Evolutionary conservation across 2,329 filamentous ascomycete species (phyloP).

Genomic region (Arachnopeziza araneosa): DNA sequence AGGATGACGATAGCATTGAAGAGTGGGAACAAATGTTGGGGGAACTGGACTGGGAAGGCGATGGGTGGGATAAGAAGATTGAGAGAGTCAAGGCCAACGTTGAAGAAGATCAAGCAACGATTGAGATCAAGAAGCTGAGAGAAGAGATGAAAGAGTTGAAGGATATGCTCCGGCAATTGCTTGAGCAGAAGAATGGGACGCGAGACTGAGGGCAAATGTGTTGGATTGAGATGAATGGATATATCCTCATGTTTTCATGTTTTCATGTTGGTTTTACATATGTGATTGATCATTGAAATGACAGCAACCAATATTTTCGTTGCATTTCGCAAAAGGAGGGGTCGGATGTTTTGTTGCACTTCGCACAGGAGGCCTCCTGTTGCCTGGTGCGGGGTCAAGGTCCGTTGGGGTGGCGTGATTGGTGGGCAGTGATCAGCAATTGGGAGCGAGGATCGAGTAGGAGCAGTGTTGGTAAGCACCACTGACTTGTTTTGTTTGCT

Average conservation of each 20-base stretch:
- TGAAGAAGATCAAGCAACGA: slow-evolving; percentile 68
- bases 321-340: background rate
- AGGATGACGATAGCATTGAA: slow-evolving; percentile 81
- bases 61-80: slow-evolving; percentile 82
- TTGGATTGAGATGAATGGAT: too few species aligned
- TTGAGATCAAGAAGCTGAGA: slow-evolving; percentile 58
- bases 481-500: too few species aligned
- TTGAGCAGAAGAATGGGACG: slow-evolving; percentile 14
- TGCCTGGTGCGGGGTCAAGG: background rate
- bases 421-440: background rate
- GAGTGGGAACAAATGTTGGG: slow-evolving; percentile 85
- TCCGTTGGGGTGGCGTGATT: background rate
- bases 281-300: background rate
- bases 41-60: slow-evolving; percentile 71
- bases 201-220: background rate
- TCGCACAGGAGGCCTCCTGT: background rate
- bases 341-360: background rate
- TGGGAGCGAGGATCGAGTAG: too few species aligned
- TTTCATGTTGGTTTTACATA: too few species aligned
- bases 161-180: slow-evolving; percentile 25
- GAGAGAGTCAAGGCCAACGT: slow-evolving; percentile 73
- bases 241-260: too few species aligned
- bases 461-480: too few species aligned
- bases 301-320: background rate
- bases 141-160: slow-evolving; percentile 55